A percentile compares a stretch with the other conserved stretches of the same genome.
Conservation (phyloP, 805 yeast species). For the Candida ortonii region DNA sequence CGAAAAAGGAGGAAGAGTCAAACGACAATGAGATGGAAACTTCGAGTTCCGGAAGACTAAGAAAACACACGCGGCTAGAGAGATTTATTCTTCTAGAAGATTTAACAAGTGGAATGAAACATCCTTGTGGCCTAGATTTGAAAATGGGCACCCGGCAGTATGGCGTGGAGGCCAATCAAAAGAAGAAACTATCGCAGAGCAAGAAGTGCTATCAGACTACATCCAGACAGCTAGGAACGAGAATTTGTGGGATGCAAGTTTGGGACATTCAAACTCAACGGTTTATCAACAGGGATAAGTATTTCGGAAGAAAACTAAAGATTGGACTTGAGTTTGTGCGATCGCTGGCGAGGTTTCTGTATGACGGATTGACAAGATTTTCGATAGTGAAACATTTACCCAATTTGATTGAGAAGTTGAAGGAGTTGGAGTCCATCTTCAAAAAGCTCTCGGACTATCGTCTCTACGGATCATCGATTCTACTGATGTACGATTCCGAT, state of each 20-base stretch:
- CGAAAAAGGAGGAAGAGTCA: constrained; percentile 2
- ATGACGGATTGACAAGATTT: constrained; percentile 61
- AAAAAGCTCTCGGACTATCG: constrained; percentile 67
- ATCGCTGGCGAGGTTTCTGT: constrained; percentile 70
- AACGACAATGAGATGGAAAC: constrained; percentile 4
- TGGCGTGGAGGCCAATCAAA: constrained; percentile 81
- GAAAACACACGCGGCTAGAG: constrained; percentile 55
- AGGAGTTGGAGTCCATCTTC: constrained; percentile 56
- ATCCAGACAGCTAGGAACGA: constrained; percentile 75
- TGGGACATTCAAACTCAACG: constrained; percentile 49
- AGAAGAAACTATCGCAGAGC: constrained; percentile 76
- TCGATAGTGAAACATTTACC: constrained; percentile 71
- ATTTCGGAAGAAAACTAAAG: constrained; percentile 78
- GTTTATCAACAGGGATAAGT: constrained; percentile 79
- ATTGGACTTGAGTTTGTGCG: constrained; percentile 76
- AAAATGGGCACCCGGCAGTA: constrained; percentile 99
- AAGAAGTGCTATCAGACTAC: constrained; percentile 81
- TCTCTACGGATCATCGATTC: constrained; percentile 84
- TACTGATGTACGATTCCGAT: constrained; percentile 84
- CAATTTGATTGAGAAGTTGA: constrained; percentile 54
- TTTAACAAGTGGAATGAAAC: constrained; percentile 73
- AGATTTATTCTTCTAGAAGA: constrained; percentile 88
- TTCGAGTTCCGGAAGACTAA: constrained; percentile 5
- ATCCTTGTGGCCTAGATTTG: constrained; percentile 89
- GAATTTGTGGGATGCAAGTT: constrained; percentile 94